Percentiles rank a stretch among this genome's conserved stretches.
phyloP scores from a whole-genome alignment of 768 basidiomycete genomes.

The Leccinum olivaceopallidum region DNA sequence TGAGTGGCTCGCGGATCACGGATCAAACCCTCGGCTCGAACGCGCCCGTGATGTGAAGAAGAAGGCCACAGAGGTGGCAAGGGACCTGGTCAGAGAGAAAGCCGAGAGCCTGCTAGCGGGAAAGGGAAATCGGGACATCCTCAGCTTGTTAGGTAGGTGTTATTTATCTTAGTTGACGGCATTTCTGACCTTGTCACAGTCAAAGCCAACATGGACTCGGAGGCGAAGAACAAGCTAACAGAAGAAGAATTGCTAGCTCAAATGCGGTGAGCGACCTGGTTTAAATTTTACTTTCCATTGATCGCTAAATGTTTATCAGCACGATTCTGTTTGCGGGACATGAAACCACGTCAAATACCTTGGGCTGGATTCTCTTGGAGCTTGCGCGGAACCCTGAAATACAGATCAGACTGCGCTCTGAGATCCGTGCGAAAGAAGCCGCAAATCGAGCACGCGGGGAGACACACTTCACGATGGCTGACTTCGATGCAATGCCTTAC shows the following conservation, averaged over 20 bases:
- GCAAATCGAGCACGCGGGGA: constrained; percentile 9
- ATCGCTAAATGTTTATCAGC: constrained; percentile 20
- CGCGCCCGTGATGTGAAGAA: constrained; percentile 17
- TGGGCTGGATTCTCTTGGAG: constrained; percentile 64
- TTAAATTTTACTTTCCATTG: background rate
- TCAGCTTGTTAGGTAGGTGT: constrained; percentile 40
- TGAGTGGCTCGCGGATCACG: constrained; percentile 35
- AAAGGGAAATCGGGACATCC: constrained; percentile 18
- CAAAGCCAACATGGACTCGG: constrained; percentile 30
- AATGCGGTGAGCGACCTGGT: constrained; percentile 19
- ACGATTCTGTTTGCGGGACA: constrained; percentile 54
- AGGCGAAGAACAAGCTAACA: constrained; percentile 25
- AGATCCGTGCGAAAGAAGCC: constrained; percentile 12
- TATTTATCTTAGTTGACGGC: background rate
- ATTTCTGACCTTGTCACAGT: constrained; percentile 13
- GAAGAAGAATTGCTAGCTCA: constrained; percentile 20
- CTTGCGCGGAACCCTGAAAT: constrained; percentile 58
- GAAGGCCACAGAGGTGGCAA: constrained; percentile 12
- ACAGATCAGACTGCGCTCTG: constrained; percentile 57
- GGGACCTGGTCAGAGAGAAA: constrained; percentile 21
- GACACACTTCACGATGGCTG: constrained; percentile 30
- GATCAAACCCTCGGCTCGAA: constrained; percentile 21
- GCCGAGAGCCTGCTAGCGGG: constrained; percentile 13
- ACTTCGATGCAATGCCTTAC: constrained; percentile 54
- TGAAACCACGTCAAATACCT: constrained; percentile 60